Conservation (phyloP, 148 eudicot species). For the Silene uniflora region DNA sequence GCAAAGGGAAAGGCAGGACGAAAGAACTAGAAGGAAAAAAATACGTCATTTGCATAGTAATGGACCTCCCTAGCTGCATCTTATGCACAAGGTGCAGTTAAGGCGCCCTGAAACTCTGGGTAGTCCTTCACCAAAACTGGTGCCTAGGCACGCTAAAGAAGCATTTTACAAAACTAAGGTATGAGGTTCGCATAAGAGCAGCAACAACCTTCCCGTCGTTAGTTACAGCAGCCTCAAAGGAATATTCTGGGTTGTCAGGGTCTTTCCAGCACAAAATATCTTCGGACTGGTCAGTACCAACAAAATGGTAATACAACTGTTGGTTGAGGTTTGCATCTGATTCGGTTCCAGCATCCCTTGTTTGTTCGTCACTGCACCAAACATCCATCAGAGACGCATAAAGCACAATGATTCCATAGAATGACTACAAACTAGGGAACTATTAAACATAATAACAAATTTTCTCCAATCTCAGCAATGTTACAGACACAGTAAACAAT, state of each 20-base stretch:
- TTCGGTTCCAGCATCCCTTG: constrained; percentile 86
- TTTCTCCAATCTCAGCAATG: not conserved
- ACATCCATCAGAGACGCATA: not conserved
- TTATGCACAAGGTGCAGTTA: no score
- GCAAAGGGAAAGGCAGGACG: no score
- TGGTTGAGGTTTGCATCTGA: constrained; percentile 68
- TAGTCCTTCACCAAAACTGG: no score
- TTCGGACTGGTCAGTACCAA: constrained; percentile 90
- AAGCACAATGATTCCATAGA: not conserved
- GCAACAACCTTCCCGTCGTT: constrained; percentile 88
- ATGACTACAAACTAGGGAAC: not conserved
- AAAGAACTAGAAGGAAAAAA: no score
- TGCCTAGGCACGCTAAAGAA: no score
- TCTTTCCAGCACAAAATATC: constrained; percentile 93
- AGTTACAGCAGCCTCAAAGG: constrained; percentile 54
- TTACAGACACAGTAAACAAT: not conserved
- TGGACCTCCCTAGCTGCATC: no score
- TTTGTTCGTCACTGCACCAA: constrained; percentile 55
- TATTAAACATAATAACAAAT: no score
- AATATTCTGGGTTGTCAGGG: constrained; percentile 71
- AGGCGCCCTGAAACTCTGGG: no score
- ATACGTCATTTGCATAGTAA: no score
- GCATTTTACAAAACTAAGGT: not conserved
- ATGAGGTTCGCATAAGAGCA: not conserved
- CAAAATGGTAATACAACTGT: constrained; percentile 75